phyloP scores from a whole-genome alignment of 495 filamentous ascomycete genomes.

The Xanthoparmelia taractica region DNA sequence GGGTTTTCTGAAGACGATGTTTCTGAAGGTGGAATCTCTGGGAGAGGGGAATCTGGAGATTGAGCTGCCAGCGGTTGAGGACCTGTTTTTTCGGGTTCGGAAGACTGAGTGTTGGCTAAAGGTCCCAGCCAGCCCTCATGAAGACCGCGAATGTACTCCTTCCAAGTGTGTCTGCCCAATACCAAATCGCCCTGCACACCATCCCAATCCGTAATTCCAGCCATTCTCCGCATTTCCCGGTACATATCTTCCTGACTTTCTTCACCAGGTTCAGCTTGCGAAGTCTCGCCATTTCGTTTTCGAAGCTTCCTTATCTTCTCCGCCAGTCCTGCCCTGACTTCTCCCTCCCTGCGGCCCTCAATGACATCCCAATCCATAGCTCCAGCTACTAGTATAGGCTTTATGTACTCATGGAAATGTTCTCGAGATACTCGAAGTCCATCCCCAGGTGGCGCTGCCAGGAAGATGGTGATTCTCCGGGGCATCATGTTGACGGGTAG shows the following conservation, averaged over 20 bases:
- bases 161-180: constrained; percentile 90
- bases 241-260: constrained; percentile 45
- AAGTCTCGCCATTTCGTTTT: constrained; percentile 45
- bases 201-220: constrained; percentile 59
- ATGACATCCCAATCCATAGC: constrained; percentile 93
- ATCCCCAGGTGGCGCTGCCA: constrained; percentile 80
- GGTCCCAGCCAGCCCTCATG: constrained; percentile 97
- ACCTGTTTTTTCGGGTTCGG: neutral
- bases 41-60: neutral
- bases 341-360: constrained; percentile 81
- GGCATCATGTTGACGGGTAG: constrained; percentile 63
- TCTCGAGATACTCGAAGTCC: constrained; percentile 74
- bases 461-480: constrained; percentile 77
- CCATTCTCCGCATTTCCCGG: constrained; percentile 47
- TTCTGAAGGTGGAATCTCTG: neutral
- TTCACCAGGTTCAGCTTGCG: constrained; percentile 32
- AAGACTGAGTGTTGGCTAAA: constrained; percentile 43
- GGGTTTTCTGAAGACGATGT: neutral
- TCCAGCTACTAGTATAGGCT: constrained; percentile 82
- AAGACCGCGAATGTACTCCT: constrained; percentile 87
- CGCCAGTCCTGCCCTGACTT: constrained; percentile 72
- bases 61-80: neutral
- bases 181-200: constrained; percentile 77
- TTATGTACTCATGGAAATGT: constrained; percentile 91
- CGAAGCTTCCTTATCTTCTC: constrained; percentile 68